These are phyloP conservation scores for Cicer judaicum DNA, from an alignment of 306 rosid species.

Conservation along the genomic window DNA sequence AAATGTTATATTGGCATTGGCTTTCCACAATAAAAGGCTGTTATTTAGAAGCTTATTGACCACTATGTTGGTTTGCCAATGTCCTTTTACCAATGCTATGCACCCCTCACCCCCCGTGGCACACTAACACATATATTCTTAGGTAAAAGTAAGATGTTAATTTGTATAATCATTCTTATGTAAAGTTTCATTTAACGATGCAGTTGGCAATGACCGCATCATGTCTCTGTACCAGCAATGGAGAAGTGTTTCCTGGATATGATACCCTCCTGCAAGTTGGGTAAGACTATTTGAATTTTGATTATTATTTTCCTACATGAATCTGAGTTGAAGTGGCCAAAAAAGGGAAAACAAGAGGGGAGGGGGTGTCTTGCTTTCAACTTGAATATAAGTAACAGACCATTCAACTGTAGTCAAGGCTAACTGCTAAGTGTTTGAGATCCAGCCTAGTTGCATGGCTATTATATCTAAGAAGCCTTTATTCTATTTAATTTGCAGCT, in stretches of 20 bases:
- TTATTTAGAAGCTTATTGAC: constrained; percentile 18
- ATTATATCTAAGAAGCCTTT: constrained; percentile 8
- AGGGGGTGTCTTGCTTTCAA: constrained; percentile 1
- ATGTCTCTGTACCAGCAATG: constrained; percentile 75
- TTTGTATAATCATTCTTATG: too few relatives aligned
- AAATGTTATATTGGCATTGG: constrained; percentile 12
- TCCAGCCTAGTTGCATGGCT: constrained; percentile 27
- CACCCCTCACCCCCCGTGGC: too few relatives aligned
- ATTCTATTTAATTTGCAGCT: constrained; percentile 52
- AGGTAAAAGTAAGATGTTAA: too few relatives aligned
- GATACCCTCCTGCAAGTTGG: constrained; percentile 84
- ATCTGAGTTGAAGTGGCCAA: constrained; percentile 5
- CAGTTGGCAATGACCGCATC: constrained; percentile 78
- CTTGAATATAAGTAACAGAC: neutral
- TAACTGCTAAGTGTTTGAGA: constrained; percentile 28
- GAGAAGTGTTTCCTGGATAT: constrained; percentile 84
- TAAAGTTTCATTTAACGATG: constrained; percentile 23
- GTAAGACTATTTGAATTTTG: constrained; percentile 53
- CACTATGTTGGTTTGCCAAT: too few relatives aligned
- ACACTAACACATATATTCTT: too few relatives aligned
- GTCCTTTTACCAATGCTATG: too few relatives aligned
- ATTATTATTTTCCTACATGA: neutral
- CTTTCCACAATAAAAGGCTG: neutral
- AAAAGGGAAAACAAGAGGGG: neutral
- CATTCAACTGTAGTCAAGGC: neutral